A percentile compares a stretch with the other conserved stretches of the same genome.
These are phyloP conservation scores for Trifolium fragiferum DNA, from an alignment of 306 rosid species.

Conservation along the genomic window DNA sequence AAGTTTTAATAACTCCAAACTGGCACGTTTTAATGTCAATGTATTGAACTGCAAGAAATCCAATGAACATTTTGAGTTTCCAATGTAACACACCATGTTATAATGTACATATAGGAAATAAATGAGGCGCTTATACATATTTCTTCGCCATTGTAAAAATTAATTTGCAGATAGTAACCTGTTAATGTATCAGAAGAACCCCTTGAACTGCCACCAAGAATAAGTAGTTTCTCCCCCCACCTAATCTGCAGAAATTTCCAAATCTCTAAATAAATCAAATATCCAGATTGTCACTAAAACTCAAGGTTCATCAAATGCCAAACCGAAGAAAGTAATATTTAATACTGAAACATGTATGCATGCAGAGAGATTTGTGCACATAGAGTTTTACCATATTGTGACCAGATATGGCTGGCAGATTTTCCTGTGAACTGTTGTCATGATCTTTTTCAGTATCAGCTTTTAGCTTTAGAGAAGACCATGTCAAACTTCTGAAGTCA, in stretches of 20 bases:
- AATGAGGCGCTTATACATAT: constrained; percentile 9
- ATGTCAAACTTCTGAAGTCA: constrained; percentile 67
- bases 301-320: constrained; percentile 28
- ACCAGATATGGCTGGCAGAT: constrained; percentile 70
- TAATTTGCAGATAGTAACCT: constrained; percentile 59
- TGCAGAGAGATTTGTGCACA: constrained; percentile 8
- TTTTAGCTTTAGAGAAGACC: constrained; percentile 84
- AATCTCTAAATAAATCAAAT: constrained; percentile 36
- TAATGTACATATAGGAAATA: constrained; percentile 30
- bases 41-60: constrained; percentile 73
- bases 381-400: constrained; percentile 71
- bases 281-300: constrained; percentile 27
- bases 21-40: constrained; percentile 67
- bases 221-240: constrained; percentile 84
- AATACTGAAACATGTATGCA: constrained; percentile 4
- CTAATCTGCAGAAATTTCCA: constrained; percentile 63
- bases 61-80: constrained; percentile 45
- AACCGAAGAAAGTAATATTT: constrained; percentile 20
- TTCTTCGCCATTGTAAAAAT: constrained; percentile 28
- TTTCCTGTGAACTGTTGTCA: constrained; percentile 51
- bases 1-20: constrained; percentile 72
- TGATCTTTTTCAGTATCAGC: constrained; percentile 54
- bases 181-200: constrained; percentile 58
- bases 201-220: constrained; percentile 83
- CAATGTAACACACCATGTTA: constrained; percentile 21